A percentile compares a stretch with the other conserved stretches of the same genome.
Conservation (phyloP, 129 eudicot genomes). For the Calendula officinalis region DNA sequence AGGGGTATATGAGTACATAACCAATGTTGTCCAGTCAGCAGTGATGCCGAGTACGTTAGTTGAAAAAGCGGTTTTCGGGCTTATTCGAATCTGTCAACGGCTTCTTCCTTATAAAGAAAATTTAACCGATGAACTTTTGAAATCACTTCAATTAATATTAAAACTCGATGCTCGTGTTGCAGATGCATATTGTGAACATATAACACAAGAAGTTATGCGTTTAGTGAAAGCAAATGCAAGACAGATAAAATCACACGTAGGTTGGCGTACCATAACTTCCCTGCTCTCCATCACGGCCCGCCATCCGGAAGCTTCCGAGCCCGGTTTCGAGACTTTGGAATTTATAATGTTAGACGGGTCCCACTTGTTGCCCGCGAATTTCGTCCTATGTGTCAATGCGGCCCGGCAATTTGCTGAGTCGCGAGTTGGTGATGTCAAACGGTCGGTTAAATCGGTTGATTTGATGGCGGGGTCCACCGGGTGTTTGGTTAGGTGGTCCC, state of each 20-base stretch:
- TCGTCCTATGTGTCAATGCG: constrained; percentile 53
- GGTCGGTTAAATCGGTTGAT: constrained; percentile 54
- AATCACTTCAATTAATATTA: constrained; percentile 57
- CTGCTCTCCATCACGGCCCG: constrained; percentile 67
- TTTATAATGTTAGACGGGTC: constrained; percentile 65
- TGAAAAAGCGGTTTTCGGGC: constrained; percentile 81
- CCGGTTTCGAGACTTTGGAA: constrained; percentile 64
- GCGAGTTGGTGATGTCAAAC: constrained; percentile 49
- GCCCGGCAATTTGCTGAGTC: constrained; percentile 78
- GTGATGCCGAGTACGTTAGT: constrained; percentile 64
- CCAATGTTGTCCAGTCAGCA: constrained; percentile 60
- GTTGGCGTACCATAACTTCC: constrained; percentile 71
- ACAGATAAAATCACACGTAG: constrained; percentile 66
- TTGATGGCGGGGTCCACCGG: constrained; percentile 61
- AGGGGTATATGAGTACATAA: constrained; percentile 65
- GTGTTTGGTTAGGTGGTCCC: constrained; percentile 55
- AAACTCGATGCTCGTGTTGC: constrained; percentile 88
- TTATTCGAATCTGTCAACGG: constrained; percentile 69
- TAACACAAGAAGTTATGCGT: constrained; percentile 67
- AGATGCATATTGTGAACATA: constrained; percentile 69
- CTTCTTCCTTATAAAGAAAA: constrained; percentile 78
- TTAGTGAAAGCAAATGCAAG: constrained; percentile 71
- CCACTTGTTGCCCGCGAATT: constrained; percentile 66
- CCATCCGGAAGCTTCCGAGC: constrained; percentile 79
- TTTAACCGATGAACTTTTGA: constrained; percentile 69